Evolutionary conservation across 345 rosid species (phyloP).

Genomic region (Anacardium occidentale): DNA sequence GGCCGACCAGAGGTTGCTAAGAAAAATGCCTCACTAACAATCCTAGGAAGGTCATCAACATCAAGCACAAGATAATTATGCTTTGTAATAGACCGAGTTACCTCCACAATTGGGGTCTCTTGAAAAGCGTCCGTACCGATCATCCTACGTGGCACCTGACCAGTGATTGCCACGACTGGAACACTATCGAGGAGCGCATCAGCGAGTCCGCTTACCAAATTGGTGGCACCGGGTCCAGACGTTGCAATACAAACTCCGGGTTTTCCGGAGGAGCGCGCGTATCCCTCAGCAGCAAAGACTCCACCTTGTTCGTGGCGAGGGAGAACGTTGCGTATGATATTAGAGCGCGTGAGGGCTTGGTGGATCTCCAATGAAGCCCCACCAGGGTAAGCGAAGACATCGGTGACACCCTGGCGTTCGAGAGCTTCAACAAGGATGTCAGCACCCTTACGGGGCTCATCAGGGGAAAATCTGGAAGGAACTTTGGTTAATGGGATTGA

Average conservation of each 20-base stretch:
- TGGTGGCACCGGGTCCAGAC: constrained; percentile 93
- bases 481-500: constrained; percentile 10
- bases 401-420: constrained; percentile 75
- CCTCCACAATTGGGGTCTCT: constrained; percentile 93
- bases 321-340: constrained; percentile 67
- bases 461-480: constrained; percentile 49
- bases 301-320: constrained; percentile 99
- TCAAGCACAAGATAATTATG: constrained; percentile 85
- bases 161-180: constrained; percentile 87
- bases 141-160: constrained; percentile 94
- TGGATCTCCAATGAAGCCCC: constrained; percentile 99
- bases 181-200: constrained; percentile 87
- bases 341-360: constrained; percentile 94
- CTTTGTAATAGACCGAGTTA: constrained; percentile 83
- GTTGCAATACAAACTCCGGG: constrained; percentile 95
- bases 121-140: constrained; percentile 94
- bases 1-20: constrained; percentile 87
- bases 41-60: constrained; percentile 86
- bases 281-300: constrained; percentile 90
- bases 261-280: constrained; percentile 80
- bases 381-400: constrained; percentile 91
- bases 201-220: constrained; percentile 85
- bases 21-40: constrained; percentile 77
- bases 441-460: constrained; percentile 88
- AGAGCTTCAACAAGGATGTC: constrained; percentile 93